Evolutionary conservation across 305 asterid genomes (phyloP).

Genomic region (Fraxinus xanthoxyloides): DNA sequence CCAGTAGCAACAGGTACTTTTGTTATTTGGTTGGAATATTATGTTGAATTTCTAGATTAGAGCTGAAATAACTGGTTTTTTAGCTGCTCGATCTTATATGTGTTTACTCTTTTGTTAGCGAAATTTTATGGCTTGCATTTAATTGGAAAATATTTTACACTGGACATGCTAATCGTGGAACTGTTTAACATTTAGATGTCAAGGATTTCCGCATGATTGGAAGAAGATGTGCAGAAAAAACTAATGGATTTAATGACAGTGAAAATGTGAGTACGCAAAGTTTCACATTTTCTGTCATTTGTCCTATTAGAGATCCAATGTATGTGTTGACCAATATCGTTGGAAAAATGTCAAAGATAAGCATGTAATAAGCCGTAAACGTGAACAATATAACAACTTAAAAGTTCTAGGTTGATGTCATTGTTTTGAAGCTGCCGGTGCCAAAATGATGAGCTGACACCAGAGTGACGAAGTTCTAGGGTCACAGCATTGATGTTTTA

Average conservation of each 20-base stretch:
- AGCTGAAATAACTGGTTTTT: constrained; percentile 1
- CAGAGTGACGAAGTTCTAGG: not conserved
- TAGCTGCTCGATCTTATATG: constrained; percentile 3
- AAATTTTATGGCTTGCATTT: constrained; percentile 1
- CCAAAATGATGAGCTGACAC: not conserved
- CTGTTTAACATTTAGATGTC: not conserved
- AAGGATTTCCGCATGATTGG: not conserved
- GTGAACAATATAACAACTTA: not conserved
- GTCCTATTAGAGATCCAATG: not conserved
- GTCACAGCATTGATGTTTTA: not conserved
- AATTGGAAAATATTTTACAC: not conserved
- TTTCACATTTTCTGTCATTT: not conserved
- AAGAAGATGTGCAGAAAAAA: not conserved
- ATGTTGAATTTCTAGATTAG: constrained; percentile 13
- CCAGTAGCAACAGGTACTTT: constrained; percentile 60
- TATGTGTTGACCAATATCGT: not conserved
- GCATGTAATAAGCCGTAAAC: not conserved
- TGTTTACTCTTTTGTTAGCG: not conserved
- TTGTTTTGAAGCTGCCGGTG: not conserved
- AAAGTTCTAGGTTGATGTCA: not conserved
- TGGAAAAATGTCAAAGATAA: not conserved
- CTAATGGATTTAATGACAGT: not conserved
- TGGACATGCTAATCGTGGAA: not conserved
- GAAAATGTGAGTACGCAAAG: not conserved
- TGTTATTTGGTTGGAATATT: not conserved